Base-by-base conservation (phyloP, 1,284 basidiomycete species). In the Malassezia obtusa region DNA sequence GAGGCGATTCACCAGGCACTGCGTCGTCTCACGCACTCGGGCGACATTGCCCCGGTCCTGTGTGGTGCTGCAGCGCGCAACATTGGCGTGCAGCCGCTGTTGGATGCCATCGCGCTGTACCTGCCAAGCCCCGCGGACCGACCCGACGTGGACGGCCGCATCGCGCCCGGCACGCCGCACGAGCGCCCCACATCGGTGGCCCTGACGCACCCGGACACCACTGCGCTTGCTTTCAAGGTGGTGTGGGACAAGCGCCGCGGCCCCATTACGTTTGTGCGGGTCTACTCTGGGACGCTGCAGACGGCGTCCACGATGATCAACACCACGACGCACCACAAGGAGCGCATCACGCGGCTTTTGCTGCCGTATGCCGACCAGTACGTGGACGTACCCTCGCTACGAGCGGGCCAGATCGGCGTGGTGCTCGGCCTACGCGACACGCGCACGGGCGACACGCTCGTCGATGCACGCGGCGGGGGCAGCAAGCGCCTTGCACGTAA, bases 201-300 rank as follows among this genome's bases (percentile, higher is more conserved):
- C n/a, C 44, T 50, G 9, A 28, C 11, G 8, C 10, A 45, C 26
- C 28, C 33, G 8, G 38, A 37, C 15, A 26, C 49, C 15, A 39
- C 53, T 4, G 53, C 49, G 22, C 77, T 91, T 21, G 88, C 86
- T 0, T 91, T 89, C 86, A 91, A 91, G 71, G 87, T 91, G 17
- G 79, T 79, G 22, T 89, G 86, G 84, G 86, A 90, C 71, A 83
- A 83, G 59, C 81, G 81, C 56, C 81, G 80, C 60, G 88, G 88
- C 14, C 90, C 88, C 82, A 87, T 89, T 82, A 90, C 88, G 0
- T 91, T 89, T 68, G 83, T 91, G 31, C 79, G 88, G 22, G 81
- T 91, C 21, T 91, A 91, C 70, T 87, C 87, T 50, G 87, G 87
- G 83, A 64, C 57, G 10, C 49, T 61, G 14, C 62, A 51, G 0